phyloP scores from a whole-genome alignment of 371 early-diverging fungal genomes.

The Mucor ambiguus region DNA sequence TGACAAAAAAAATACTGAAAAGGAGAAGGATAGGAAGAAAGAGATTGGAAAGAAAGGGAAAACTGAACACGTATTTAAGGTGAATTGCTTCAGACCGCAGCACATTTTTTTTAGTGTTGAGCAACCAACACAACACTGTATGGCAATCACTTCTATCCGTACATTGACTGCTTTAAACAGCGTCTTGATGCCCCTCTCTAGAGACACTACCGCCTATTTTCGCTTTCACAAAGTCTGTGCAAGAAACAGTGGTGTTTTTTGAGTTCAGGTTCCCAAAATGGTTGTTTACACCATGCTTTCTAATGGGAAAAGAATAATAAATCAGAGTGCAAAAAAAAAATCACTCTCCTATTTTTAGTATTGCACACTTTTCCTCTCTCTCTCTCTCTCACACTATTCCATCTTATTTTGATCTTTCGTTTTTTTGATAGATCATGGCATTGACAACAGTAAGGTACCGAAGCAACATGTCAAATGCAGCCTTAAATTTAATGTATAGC shows the following conservation, averaged over 20 bases:
- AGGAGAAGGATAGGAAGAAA: not conserved
- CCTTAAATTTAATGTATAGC: not conserved
- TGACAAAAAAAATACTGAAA: not conserved
- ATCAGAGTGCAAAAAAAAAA: not conserved
- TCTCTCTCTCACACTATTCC: not conserved
- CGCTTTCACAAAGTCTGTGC: not conserved
- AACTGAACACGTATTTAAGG: constrained; percentile 3
- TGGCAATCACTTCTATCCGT: not conserved
- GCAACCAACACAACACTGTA: not conserved
- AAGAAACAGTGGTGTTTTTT: not conserved
- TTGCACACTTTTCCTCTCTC: not conserved
- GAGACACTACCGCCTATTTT: not conserved
- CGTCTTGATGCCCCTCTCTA: not conserved
- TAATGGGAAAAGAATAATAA: constrained; percentile 2
- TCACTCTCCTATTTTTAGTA: not conserved
- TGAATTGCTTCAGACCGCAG: constrained; percentile 4
- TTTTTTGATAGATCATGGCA: not conserved
- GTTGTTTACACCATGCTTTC: constrained; percentile 4
- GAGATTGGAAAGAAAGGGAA: not conserved
- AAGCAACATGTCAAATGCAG: not conserved
- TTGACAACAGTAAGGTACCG: constrained; percentile 17
- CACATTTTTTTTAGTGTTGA: constrained; percentile 3
- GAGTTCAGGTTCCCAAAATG: constrained; percentile 1
- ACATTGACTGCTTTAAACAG: constrained; percentile 1
- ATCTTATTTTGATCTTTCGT: not conserved